phyloP scores from a whole-genome alignment of 2,329 filamentous ascomycete species.

The Alternaria angustiovoidea region DNA sequence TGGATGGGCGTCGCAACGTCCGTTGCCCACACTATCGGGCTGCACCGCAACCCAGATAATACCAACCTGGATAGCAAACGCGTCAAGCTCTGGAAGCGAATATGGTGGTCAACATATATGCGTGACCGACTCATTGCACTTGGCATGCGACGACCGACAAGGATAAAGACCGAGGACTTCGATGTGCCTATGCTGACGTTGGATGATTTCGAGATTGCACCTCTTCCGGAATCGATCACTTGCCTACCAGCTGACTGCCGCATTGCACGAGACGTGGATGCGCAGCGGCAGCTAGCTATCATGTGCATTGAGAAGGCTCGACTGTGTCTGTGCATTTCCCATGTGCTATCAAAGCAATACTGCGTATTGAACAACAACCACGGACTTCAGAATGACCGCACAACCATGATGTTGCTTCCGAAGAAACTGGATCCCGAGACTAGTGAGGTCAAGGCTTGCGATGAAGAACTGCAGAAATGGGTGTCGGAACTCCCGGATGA shows the following conservation, averaged over 20 bases:
- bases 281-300: slow-evolving; percentile 80
- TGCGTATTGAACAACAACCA: slow-evolving; percentile 88
- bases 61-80: slow-evolving; percentile 77
- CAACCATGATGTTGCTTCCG: slow-evolving; percentile 87
- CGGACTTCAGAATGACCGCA: slow-evolving; percentile 72
- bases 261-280: slow-evolving; percentile 72
- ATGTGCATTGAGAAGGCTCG: slow-evolving; percentile 94
- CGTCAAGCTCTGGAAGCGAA: slow-evolving; percentile 88
- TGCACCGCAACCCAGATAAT: slow-evolving; percentile 84
- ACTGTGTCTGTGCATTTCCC: slow-evolving; percentile 86
- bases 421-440: slow-evolving; percentile 87
- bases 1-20: slow-evolving; percentile 98
- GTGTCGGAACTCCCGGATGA: slow-evolving; percentile 73
- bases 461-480: slow-evolving; percentile 82
- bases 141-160: slow-evolving; percentile 90
- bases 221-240: slow-evolving; percentile 71
- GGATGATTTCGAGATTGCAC: slow-evolving; percentile 81
- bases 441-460: slow-evolving; percentile 79
- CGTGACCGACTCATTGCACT: slow-evolving; percentile 90
- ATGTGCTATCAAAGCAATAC: slow-evolving; percentile 90
- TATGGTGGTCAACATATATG: slow-evolving; percentile 99
- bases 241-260: slow-evolving; percentile 75
- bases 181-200: slow-evolving; percentile 90
- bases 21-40: slow-evolving; percentile 88
- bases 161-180: slow-evolving; percentile 92